Evolutionary conservation across 2,329 filamentous ascomycete genomes (phyloP), one percentile per base, ranked within the genome.

Genomic region (Ophiostoma sp.): DNA sequence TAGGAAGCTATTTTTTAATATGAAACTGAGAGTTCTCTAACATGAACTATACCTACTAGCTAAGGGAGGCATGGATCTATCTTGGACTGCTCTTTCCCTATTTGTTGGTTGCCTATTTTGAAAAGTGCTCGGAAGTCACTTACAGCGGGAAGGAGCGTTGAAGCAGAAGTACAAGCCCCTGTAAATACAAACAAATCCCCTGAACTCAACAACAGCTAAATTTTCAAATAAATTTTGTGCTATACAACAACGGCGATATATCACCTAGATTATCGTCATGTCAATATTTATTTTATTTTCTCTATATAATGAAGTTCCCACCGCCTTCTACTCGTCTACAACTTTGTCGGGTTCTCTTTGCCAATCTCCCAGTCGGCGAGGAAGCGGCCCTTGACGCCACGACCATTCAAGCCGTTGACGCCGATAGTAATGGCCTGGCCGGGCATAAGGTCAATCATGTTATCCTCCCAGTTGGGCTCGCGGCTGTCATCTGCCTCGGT

Each of bases 401-500:
- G 50, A 1, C 68, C 48, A 11, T 73, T 61, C 22, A 69, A 19
- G 2, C 64, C 71, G 1, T 50, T 48, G n/a, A 73, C 71, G 11
- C 50, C 50, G 7, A 73, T 64, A 1, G 25, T 69, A 9, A 73
- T 61, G 22, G 36, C 63, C 31, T 50, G 42, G 15, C 52, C 52
- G 7, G 71, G 63, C 71, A 69, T 61, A 3, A 72, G 50, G 19
- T 72, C 63, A 17, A 72, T n/a, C 71, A 72, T 69, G 63, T 72
- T 72, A 63, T 72, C 63, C 61, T 57, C n/a, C 71, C 71, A 72
- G 19, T 31, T n/a, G 6, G 71, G 63, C 36, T 68, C 71, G 8
- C 5, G 4, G 3, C 22, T 31, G 55, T 63, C 71, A 7, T 28
- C n/a, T 2, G 50, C 39, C 25, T 73, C 71, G 9, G 64, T 28